Percentiles rank a stretch among this genome's conserved stretches.
These are phyloP conservation scores for Tylopilus plumbeoviolaceoides DNA, from an alignment of 768 basidiomycete species.

Conservation along the genomic window DNA sequence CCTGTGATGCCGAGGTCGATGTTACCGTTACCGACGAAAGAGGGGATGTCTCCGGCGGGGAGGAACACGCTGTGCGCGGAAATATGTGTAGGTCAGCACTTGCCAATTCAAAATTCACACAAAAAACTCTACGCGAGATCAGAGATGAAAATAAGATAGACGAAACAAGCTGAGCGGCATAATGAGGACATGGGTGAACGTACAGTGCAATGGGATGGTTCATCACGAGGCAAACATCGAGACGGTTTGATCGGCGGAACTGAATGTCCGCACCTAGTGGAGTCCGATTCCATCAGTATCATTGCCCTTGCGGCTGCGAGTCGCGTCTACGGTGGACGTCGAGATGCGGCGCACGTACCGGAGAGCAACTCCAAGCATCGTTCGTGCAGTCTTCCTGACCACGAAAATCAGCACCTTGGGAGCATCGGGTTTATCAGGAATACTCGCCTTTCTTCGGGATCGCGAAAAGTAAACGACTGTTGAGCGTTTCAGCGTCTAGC, in stretches of 20 bases:
- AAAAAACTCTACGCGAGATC: not conserved
- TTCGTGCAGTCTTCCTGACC: constrained; percentile 78
- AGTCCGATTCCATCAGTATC: not conserved
- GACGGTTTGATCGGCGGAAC: constrained; percentile 79
- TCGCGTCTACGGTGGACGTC: not conserved
- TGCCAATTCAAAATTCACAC: not conserved
- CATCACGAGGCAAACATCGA: constrained; percentile 90
- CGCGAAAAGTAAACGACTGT: constrained; percentile 87
- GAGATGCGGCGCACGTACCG: constrained; percentile 43
- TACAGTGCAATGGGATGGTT: constrained; percentile 95
- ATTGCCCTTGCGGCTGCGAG: not conserved
- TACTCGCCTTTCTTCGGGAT: constrained; percentile 92
- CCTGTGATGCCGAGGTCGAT: constrained; percentile 98
- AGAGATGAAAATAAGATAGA: too few relatives aligned
- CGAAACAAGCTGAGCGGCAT: not conserved
- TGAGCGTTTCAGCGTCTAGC: constrained; percentile 68
- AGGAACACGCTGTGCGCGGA: constrained; percentile 74
- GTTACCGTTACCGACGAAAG: constrained; percentile 96
- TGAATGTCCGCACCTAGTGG: constrained; percentile 87
- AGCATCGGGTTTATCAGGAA: not conserved
- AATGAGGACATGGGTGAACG: not conserved
- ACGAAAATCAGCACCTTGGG: not conserved
- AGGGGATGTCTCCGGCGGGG: constrained; percentile 94
- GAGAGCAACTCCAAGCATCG: constrained; percentile 83
- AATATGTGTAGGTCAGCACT: not conserved